Evolutionary conservation across 257 asterid species (phyloP), one percentile per base, ranked within the genome.

Genomic region (Salvia rosmarinus): DNA sequence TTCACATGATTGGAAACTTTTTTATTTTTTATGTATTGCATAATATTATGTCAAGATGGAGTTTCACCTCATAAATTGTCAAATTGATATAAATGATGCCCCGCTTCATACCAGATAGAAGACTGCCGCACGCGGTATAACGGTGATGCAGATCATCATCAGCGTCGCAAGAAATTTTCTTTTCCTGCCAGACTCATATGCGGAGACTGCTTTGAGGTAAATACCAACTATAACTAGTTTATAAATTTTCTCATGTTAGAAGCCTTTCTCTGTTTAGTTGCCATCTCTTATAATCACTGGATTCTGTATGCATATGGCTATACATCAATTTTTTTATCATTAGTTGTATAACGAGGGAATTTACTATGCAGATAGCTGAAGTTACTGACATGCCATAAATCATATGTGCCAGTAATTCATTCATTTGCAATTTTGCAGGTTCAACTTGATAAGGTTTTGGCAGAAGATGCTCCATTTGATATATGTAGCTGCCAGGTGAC

Each of bases 61-160:
- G 34, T 51, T 71, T 65, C 25, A 62, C n/a, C 20, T 56, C 25
- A 40, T 1, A 37, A 37, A n/a, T n/a, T n/a, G n/a, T 25, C 3
- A 9, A 40, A 57, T 40, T 55, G 5, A 39, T 34, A 50, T 49
- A 14, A 34, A 39, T 37, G 6, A 49, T 71, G 60, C 13, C 13
- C 54, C 62, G 60, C 66, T 51, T 14, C 76, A 55, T 75, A 54
- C 65, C 88, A 95, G 99, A 91, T 91, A 71, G 98, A 95, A 80
- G 99, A 95, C 73, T 91, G 99, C 67, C 97, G 98, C 28, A 86
- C 95, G 0, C 91, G 99, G 59, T 95, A 95, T 50, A 95, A 91
- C 77, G 99, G 99, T 75, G 99, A 95, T 71, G 99, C 99, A 30
- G 98, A 95, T 80, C 98, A 95, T 69, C 95, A 89, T 75, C 96